Conservation (phyloP, 2,329 filamentous ascomycete species). For the Xylariaceae sp. region DNA sequence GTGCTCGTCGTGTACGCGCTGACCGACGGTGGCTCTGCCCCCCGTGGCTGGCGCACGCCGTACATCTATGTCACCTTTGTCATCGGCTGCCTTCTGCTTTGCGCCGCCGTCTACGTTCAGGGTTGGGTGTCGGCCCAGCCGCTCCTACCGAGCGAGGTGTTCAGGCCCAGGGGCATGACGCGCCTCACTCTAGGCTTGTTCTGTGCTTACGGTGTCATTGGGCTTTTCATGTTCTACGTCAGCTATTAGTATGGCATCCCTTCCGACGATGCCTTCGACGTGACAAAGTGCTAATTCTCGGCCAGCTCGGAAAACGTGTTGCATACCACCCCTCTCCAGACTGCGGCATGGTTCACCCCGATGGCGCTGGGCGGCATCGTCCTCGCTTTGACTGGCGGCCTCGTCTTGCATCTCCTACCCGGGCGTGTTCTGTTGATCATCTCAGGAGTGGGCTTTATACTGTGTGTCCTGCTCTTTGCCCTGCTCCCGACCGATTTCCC, state of each 20-base stretch:
- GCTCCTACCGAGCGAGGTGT: constrained; percentile 62
- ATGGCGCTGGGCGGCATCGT: constrained; percentile 61
- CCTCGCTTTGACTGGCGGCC: constrained; percentile 54
- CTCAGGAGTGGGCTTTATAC: constrained; percentile 51
- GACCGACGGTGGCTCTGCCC: constrained; percentile 63
- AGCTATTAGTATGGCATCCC: constrained; percentile 33
- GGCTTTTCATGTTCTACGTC: constrained; percentile 61
- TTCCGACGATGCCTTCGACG: constrained; percentile 2
- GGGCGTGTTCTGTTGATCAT: constrained; percentile 56
- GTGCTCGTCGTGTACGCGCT: constrained; percentile 68
- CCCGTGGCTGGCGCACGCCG: constrained; percentile 62
- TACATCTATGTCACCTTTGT: constrained; percentile 62
- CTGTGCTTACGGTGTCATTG: constrained; percentile 60
- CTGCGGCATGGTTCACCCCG: constrained; percentile 62
- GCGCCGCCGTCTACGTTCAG: constrained; percentile 60
- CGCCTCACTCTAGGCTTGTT: constrained; percentile 54
- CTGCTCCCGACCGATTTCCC: constrained; percentile 46
- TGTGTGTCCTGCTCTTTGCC: constrained; percentile 55
- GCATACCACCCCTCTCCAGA: constrained; percentile 49
- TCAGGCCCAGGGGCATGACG: constrained; percentile 61
- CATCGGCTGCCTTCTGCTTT: constrained; percentile 53
- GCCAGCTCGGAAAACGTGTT: constrained; percentile 46
- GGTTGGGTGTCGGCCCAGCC: constrained; percentile 62
- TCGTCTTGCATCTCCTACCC: constrained; percentile 59
- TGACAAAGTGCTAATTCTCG: constrained; percentile 1